These are phyloP conservation scores for Tulasnella sp. DNA, from an alignment of 768 basidiomycete genomes.

Conservation along the genomic window DNA sequence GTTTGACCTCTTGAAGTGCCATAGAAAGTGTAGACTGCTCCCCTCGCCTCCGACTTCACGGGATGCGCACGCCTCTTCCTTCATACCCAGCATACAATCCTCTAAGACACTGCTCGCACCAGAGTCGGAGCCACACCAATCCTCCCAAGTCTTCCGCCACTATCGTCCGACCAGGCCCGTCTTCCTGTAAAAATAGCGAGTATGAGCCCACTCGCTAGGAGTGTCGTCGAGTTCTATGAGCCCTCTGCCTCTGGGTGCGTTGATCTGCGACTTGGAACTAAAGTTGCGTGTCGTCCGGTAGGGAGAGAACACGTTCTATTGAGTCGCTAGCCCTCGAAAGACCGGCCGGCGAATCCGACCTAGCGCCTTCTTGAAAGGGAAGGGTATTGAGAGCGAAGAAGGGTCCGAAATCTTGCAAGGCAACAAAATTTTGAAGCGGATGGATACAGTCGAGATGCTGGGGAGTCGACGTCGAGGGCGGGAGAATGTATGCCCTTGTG, in stretches of 20 bases:
- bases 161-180: background rate
- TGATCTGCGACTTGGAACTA: background rate
- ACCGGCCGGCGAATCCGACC: background rate
- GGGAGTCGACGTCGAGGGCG: background rate
- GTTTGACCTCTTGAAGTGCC: background rate
- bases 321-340: background rate
- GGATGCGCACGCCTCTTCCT: background rate
- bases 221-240: slow-evolving; percentile 4
- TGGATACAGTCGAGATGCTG: background rate
- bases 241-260: background rate
- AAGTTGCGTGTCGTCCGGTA: background rate
- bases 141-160: background rate
- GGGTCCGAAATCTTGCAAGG: background rate
- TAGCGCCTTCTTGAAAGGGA: background rate
- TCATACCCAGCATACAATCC: background rate
- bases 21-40: background rate
- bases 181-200: background rate
- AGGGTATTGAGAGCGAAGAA: background rate
- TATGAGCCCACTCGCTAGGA: background rate
- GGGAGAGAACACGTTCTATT: background rate
- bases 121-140: background rate
- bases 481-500: background rate
- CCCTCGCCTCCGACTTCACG: background rate
- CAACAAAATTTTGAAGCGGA: background rate
- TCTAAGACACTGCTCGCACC: background rate